Conservation (phyloP, 768 basidiomycete species). For the Pleurotus tuber-regium region DNA sequence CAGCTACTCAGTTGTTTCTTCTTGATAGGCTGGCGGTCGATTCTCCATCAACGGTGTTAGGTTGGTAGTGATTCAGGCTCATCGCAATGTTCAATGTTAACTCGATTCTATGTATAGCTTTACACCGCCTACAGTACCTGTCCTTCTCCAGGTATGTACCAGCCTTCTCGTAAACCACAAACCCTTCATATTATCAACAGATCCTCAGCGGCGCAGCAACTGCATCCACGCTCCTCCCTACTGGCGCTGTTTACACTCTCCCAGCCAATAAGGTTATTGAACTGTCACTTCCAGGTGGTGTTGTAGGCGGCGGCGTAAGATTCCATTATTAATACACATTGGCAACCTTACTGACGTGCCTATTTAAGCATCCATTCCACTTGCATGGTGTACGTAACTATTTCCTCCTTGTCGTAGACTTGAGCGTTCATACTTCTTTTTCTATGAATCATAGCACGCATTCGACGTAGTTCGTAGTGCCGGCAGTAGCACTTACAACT, state of each 20-base stretch:
- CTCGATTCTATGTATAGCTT: constrained; percentile 6
- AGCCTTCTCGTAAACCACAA: too few relatives aligned
- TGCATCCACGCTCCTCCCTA: constrained; percentile 21
- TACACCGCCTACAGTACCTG: constrained; percentile 35
- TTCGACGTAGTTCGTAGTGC: constrained; percentile 41
- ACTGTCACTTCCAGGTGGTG: constrained; percentile 30
- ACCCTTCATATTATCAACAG: too few relatives aligned
- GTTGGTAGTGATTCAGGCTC: not conserved
- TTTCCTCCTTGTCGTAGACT: too few relatives aligned
- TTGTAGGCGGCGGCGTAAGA: constrained; percentile 19
- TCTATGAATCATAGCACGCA: constrained; percentile 23
- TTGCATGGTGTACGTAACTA: constrained; percentile 20
- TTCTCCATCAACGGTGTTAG: not conserved
- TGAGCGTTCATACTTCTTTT: not conserved
- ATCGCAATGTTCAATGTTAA: not conserved
- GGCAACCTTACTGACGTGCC: not conserved
- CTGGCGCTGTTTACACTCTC: constrained; percentile 32
- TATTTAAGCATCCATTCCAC: constrained; percentile 6
- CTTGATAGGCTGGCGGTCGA: not conserved
- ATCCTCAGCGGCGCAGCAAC: constrained; percentile 36
- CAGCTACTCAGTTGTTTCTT: not conserved
- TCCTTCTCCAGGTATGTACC: too few relatives aligned
- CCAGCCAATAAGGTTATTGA: constrained; percentile 36
- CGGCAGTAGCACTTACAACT: constrained; percentile 35
- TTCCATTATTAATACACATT: not conserved